These are phyloP conservation scores for Iberis pinnata DNA, from an alignment of 345 rosid genomes.

Conservation along the genomic window DNA sequence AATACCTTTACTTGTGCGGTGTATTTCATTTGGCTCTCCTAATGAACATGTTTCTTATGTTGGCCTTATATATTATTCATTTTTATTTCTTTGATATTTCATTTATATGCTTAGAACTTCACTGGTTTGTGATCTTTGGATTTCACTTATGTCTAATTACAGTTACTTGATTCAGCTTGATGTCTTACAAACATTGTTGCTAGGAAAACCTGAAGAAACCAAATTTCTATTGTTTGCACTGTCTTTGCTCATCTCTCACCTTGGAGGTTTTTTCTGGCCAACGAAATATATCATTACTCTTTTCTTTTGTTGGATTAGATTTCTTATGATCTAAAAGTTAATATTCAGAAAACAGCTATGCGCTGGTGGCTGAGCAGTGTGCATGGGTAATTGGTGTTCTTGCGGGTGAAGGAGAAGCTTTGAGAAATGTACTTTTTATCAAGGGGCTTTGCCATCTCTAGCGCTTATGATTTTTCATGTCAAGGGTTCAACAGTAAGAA, in stretches of 20 bases:
- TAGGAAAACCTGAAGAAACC: constrained; percentile 90
- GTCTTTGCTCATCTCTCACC: constrained; percentile 86
- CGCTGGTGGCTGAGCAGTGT: constrained; percentile 91
- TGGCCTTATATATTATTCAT: constrained; percentile 2
- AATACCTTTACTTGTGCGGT: constrained; percentile 65
- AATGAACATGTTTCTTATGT: constrained; percentile 68
- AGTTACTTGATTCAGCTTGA: constrained; percentile 98
- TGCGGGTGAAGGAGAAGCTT: constrained; percentile 94
- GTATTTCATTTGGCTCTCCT: constrained; percentile 83
- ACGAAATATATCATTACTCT: background rate
- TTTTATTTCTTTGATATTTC: background rate
- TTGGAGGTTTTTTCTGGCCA: constrained; percentile 60
- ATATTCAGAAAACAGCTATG: constrained; percentile 72
- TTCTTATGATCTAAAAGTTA: constrained; percentile 20
- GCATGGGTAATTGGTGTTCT: constrained; percentile 97
- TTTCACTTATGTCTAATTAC: constrained; percentile 25
- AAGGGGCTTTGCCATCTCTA: constrained; percentile 84
- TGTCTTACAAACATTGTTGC: constrained; percentile 98
- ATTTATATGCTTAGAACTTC: too few species aligned
- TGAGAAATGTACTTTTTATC: constrained; percentile 78
- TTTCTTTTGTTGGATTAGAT: constrained; percentile 4
- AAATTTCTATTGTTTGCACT: constrained; percentile 74
- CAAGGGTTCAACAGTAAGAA: constrained; percentile 88
- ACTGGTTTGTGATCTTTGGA: too few species aligned
- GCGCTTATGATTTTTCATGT: constrained; percentile 92